Percentiles rank a stretch among this genome's conserved stretches.
phyloP scores from a whole-genome alignment of 768 basidiomycete species.

The Termitomyces sp. region DNA sequence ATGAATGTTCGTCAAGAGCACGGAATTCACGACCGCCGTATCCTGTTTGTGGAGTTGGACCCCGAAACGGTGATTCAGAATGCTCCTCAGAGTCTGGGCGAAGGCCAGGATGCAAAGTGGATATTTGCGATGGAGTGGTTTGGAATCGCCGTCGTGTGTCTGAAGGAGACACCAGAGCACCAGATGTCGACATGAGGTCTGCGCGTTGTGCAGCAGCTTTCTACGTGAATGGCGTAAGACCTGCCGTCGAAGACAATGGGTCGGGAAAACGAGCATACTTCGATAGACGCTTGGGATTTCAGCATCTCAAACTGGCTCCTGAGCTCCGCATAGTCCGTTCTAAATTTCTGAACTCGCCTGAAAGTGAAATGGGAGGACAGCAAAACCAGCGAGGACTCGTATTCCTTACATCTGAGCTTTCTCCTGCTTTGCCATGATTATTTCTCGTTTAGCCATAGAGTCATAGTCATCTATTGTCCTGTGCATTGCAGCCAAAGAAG shows the following conservation, averaged over 20 bases:
- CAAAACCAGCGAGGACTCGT: neutral
- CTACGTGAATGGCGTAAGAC: conserved; percentile 32
- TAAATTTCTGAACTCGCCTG: conserved; percentile 92
- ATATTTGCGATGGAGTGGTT: conserved; percentile 36
- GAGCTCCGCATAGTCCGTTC: conserved; percentile 81
- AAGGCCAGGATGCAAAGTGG: conserved; percentile 54
- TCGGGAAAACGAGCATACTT: conserved; percentile 33
- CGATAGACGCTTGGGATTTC: conserved; percentile 55
- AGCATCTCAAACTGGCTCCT: conserved; percentile 78
- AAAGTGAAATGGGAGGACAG: neutral
- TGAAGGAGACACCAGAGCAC: conserved; percentile 38
- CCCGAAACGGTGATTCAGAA: conserved; percentile 86
- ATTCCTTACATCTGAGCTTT: conserved; percentile 82
- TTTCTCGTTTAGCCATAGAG: conserved; percentile 93
- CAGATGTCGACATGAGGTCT: conserved; percentile 57
- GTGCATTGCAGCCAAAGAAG: conserved; percentile 93
- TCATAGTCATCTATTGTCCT: conserved; percentile 97
- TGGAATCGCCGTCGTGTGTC: conserved; percentile 71
- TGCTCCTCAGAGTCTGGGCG: conserved; percentile 45
- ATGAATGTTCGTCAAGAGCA: conserved; percentile 85
- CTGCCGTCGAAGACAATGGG: neutral
- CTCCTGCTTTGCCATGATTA: conserved; percentile 94
- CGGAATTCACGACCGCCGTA: conserved; percentile 65
- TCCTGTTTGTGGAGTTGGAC: conserved; percentile 49
- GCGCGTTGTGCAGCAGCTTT: conserved; percentile 55